A percentile compares a stretch with the other conserved stretches of the same genome.
Evolutionary conservation across 1,284 basidiomycete species (phyloP).

Genomic region (Somion occarium): DNA sequence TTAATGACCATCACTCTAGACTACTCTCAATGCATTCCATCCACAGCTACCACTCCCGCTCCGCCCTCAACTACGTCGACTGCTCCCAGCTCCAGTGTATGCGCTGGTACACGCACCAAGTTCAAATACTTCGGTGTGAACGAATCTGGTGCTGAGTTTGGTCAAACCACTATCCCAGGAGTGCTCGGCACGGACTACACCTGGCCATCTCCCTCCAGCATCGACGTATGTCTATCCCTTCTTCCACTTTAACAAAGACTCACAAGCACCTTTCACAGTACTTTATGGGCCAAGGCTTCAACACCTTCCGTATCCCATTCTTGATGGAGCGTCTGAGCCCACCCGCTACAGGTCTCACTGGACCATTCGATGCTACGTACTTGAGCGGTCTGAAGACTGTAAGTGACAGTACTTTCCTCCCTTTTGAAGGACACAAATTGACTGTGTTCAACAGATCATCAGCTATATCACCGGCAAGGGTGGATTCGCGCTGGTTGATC

Average conservation of each 20-base stretch:
- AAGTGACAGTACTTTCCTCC: slow-evolving; percentile 9
- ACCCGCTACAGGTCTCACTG: slow-evolving; percentile 46
- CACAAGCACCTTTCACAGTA: too few species aligned
- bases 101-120: slow-evolving; percentile 42
- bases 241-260: too few species aligned
- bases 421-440: background rate
- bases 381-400: slow-evolving; percentile 45
- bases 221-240: slow-evolving; percentile 34
- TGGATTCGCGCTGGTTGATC: slow-evolving; percentile 51
- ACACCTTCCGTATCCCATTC: slow-evolving; percentile 62
- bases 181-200: slow-evolving; percentile 44
- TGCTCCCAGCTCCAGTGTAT: slow-evolving; percentile 18
- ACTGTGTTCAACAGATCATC: slow-evolving; percentile 32
- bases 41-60: slow-evolving; percentile 7
- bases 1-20: slow-evolving; percentile 13
- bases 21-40: slow-evolving; percentile 26
- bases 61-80: slow-evolving; percentile 8
- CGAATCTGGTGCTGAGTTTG: slow-evolving; percentile 57
- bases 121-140: slow-evolving; percentile 64
- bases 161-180: slow-evolving; percentile 41
- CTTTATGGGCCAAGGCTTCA: slow-evolving; percentile 54
- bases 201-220: slow-evolving; percentile 42
- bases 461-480: slow-evolving; percentile 59
- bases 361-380: slow-evolving; percentile 49
- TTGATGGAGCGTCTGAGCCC: slow-evolving; percentile 52